phyloP scores from a whole-genome alignment of 2,329 filamentous ascomycete genomes.

The Alternaria ventricosa region DNA sequence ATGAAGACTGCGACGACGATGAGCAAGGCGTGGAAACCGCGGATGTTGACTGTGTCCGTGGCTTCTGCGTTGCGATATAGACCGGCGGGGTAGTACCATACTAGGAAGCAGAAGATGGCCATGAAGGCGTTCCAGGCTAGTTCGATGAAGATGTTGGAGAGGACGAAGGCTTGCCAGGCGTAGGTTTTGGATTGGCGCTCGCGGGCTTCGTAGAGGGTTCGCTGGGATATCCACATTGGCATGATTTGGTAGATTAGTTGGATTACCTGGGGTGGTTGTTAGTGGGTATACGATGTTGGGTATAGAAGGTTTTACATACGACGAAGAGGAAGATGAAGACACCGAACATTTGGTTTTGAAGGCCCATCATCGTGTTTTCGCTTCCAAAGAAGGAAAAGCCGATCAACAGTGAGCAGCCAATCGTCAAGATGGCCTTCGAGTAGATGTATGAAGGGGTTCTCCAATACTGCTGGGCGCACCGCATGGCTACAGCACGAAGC shows the following conservation, averaged over 20 bases:
- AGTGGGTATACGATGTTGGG: not conserved
- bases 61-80: slow-evolving; percentile 72
- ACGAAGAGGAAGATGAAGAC: slow-evolving; percentile 59
- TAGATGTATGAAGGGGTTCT: slow-evolving; percentile 54
- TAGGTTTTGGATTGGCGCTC: slow-evolving; percentile 72
- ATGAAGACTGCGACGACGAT: slow-evolving; percentile 67
- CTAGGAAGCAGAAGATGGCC: slow-evolving; percentile 58
- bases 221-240: slow-evolving; percentile 63
- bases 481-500: slow-evolving; percentile 46
- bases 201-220: slow-evolving; percentile 64
- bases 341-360: slow-evolving; percentile 56
- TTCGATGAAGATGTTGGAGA: slow-evolving; percentile 74
- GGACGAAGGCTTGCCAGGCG: slow-evolving; percentile 75
- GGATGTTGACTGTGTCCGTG: slow-evolving; percentile 63
- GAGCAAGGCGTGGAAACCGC: slow-evolving; percentile 72
- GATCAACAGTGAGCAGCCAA: slow-evolving; percentile 41
- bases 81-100: slow-evolving; percentile 69
- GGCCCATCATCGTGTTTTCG: slow-evolving; percentile 47
- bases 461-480: slow-evolving; percentile 57
- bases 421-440: slow-evolving; percentile 38
- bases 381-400: slow-evolving; percentile 53
- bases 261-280: slow-evolving; percentile 34
- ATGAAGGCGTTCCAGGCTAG: slow-evolving; percentile 62
- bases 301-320: slow-evolving; percentile 16
- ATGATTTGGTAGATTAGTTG: slow-evolving; percentile 55